Conservation (phyloP, 2,329 filamentous ascomycete genomes). For the Exophiala dermatitidis region DNA sequence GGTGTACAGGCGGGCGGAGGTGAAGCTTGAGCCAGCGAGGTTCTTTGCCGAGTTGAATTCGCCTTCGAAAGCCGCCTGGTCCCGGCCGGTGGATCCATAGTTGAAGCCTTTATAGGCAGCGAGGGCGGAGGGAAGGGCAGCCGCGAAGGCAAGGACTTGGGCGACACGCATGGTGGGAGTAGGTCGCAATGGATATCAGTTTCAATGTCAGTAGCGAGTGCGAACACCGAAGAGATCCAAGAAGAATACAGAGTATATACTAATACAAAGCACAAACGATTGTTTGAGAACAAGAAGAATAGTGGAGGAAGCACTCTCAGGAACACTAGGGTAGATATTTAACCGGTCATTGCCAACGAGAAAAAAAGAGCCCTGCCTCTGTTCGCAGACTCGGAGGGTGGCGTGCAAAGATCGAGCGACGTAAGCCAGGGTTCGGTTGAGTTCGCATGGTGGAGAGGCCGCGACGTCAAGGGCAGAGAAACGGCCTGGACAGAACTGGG, state of each 20-base stretch:
- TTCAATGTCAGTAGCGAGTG: conserved; percentile 10
- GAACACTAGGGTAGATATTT: not conserved
- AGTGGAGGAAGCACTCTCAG: not conserved
- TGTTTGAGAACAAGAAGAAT: not conserved
- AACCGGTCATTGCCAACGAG: not conserved
- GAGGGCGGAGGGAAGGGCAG: conserved; percentile 28
- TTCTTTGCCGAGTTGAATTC: conserved; percentile 43
- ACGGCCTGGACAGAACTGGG: not conserved
- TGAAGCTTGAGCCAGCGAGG: conserved; percentile 38
- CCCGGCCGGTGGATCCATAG: conserved; percentile 40
- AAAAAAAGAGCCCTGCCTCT: not conserved
- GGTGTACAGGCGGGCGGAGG: conserved; percentile 52
- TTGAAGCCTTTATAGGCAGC: conserved; percentile 41
- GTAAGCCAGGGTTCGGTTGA: not conserved
- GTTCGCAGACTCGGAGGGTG: not conserved
- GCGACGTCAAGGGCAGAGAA: not conserved
- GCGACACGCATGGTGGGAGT: conserved; percentile 28
- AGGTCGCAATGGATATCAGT: not conserved
- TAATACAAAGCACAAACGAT: not conserved
- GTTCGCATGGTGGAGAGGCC: not conserved
- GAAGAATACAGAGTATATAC: not conserved
- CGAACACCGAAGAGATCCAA: not conserved
- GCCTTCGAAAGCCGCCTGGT: conserved; percentile 38
- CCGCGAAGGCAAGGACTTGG: conserved; percentile 30
- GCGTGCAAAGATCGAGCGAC: not conserved